Conservation (phyloP, 2,329 filamentous ascomycete genomes). For the Leptosphaerulina australis region DNA sequence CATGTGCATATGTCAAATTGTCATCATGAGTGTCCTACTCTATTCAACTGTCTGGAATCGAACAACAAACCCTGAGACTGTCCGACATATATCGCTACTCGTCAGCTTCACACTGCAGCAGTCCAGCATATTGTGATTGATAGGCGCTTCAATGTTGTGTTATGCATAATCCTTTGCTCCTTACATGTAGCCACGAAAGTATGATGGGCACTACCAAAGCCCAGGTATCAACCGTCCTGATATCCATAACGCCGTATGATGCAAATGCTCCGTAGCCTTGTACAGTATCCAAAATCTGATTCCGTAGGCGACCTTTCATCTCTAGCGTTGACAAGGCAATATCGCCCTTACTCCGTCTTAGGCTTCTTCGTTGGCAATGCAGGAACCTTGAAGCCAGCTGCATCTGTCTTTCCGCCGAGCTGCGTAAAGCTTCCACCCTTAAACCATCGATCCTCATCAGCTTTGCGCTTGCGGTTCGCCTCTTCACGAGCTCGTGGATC, state of each 20-base stretch:
- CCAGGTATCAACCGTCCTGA: conserved; percentile 13
- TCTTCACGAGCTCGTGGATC: conserved; percentile 91
- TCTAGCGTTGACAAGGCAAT: too few relatives aligned
- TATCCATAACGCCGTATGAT: conserved; percentile 11
- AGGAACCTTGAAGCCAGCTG: conserved; percentile 82
- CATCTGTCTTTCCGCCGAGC: conserved; percentile 61
- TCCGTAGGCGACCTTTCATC: not conserved
- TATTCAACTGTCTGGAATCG: too few relatives aligned
- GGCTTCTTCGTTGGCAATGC: conserved; percentile 74
- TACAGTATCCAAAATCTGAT: not conserved
- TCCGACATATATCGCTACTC: too few relatives aligned
- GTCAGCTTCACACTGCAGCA: too few relatives aligned
- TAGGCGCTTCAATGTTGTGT: too few relatives aligned
- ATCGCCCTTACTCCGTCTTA: conserved; percentile 22
- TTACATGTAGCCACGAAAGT: too few relatives aligned
- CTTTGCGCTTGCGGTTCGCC: conserved; percentile 86
- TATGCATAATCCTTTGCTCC: too few relatives aligned
- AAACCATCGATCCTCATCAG: conserved; percentile 95
- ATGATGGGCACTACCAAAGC: not conserved
- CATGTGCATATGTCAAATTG: too few relatives aligned
- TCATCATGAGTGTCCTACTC: too few relatives aligned
- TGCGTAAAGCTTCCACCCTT: conserved; percentile 97
- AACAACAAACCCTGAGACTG: too few relatives aligned
- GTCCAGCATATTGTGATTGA: too few relatives aligned
- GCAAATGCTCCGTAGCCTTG: conserved; percentile 1